Percentiles rank a stretch among this genome's conserved stretches.
phyloP scores from a whole-genome alignment of 768 basidiomycete species.

The Pisolithus marmoratus region DNA sequence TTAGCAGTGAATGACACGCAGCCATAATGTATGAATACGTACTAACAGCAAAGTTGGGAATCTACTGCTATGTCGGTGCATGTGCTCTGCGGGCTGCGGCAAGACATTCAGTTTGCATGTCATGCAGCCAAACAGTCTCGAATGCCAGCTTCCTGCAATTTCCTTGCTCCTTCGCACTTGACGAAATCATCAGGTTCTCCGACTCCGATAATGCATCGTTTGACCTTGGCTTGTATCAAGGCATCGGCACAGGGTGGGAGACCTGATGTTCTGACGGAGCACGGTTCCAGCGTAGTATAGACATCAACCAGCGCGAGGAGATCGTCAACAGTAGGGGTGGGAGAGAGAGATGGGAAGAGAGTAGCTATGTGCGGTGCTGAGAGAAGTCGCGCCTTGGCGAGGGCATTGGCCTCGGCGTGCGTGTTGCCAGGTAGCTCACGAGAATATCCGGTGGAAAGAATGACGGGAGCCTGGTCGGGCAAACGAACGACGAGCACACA shows the following conservation, averaged over 20 bases:
- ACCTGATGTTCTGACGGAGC: constrained; percentile 84
- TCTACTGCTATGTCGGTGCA: constrained; percentile 1
- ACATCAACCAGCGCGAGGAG: constrained; percentile 61
- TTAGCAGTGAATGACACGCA: not conserved
- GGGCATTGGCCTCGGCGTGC: constrained; percentile 93
- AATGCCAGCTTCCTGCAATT: constrained; percentile 66
- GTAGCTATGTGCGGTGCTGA: constrained; percentile 38
- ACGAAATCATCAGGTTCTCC: constrained; percentile 95
- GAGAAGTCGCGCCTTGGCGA: constrained; percentile 60
- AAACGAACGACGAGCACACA: constrained; percentile 59
- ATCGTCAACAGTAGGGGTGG: constrained; percentile 32
- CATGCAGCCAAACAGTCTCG: constrained; percentile 68
- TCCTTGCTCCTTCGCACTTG: constrained; percentile 78
- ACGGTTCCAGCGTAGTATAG: constrained; percentile 97
- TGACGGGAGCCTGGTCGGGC: constrained; percentile 38
- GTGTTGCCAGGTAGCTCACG: constrained; percentile 92
- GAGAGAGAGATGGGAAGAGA: constrained; percentile 34
- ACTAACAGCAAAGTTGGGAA: not conserved
- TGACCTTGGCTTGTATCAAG: constrained; percentile 64
- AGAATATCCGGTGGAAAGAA: constrained; percentile 80
- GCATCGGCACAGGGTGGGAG: constrained; percentile 82
- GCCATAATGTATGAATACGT: constrained; percentile 4
- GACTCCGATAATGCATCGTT: constrained; percentile 81
- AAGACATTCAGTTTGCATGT: constrained; percentile 77
- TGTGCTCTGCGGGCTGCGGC: constrained; percentile 66